A percentile compares a stretch with the other conserved stretches of the same genome.
These are phyloP conservation scores for Gynostemma pentaphyllum DNA, from an alignment of 306 rosid genomes.

Conservation along the genomic window DNA sequence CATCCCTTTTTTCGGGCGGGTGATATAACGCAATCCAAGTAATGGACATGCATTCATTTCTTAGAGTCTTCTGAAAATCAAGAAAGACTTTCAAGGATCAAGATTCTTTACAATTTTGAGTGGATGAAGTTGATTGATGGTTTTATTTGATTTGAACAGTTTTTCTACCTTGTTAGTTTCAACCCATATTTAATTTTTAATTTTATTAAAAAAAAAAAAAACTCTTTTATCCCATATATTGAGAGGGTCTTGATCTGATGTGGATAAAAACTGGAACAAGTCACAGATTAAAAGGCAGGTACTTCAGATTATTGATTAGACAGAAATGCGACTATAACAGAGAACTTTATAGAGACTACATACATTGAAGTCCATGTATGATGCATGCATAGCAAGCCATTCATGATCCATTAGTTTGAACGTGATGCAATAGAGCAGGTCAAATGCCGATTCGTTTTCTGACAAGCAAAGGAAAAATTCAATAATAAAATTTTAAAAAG, in stretches of 20 bases:
- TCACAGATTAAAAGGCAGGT: not conserved
- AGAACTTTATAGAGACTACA: slow-evolving; percentile 22
- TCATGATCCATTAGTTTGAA: slow-evolving; percentile 97
- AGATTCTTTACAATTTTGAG: not conserved
- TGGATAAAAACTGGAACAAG: not conserved
- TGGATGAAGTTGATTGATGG: not conserved
- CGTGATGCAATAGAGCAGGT: slow-evolving; percentile 89
- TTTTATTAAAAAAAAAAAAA: no score
- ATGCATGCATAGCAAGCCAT: slow-evolving; percentile 97
- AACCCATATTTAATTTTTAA: no score
- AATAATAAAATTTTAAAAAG: not conserved
- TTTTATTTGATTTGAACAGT: not conserved
- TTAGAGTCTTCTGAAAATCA: not conserved
- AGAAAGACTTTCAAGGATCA: not conserved
- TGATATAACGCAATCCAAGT: no score
- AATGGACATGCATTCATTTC: not conserved
- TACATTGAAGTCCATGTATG: slow-evolving; percentile 99
- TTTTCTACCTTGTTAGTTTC: no score
- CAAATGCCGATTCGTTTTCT: slow-evolving; percentile 88
- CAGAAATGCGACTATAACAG: not conserved
- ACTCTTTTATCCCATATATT: not conserved
- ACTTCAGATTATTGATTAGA: not conserved
- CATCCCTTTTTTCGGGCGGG: no score
- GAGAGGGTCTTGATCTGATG: not conserved
- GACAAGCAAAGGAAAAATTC: slow-evolving; percentile 16